Conservation (phyloP, 2,329 filamentous ascomycete species). For the Aspergillus bombycis region DNA sequence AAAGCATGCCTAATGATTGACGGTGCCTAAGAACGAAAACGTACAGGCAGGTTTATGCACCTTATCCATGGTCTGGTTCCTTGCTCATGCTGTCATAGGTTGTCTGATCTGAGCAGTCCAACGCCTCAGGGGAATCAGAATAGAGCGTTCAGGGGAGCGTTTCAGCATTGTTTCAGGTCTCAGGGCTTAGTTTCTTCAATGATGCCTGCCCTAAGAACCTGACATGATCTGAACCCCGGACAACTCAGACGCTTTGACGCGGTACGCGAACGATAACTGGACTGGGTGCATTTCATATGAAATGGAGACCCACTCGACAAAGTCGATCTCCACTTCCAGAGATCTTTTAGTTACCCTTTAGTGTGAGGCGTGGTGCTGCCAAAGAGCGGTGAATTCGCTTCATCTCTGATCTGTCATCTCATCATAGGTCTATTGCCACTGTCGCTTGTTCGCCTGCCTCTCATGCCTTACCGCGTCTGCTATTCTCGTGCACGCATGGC, state of each 20-base stretch:
- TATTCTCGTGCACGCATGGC: slow-evolving; percentile 3
- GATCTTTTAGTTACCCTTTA: background rate
- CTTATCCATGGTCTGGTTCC: background rate
- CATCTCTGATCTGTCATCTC: slow-evolving; percentile 11
- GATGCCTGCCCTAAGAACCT: background rate
- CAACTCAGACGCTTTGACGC: slow-evolving; percentile 4
- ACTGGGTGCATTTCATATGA: background rate
- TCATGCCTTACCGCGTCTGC: background rate
- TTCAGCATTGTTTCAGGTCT: slow-evolving; percentile 4
- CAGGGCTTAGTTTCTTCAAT: background rate
- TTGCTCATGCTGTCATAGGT: background rate
- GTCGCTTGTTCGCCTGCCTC: slow-evolving; percentile 3
- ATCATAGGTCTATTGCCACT: slow-evolving; percentile 10
- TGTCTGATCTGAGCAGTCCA: too few species aligned
- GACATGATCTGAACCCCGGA: background rate
- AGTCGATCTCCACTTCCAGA: background rate
- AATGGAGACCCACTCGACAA: background rate
- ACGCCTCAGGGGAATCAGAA: background rate
- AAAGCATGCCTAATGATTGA: background rate
- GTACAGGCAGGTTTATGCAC: background rate
- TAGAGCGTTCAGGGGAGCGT: background rate
- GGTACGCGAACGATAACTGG: slow-evolving; percentile 1
- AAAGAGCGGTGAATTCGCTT: slow-evolving; percentile 16
- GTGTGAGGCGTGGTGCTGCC: background rate
- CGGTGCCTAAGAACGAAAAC: background rate